phyloP scores from a whole-genome alignment of 2,329 filamentous ascomycete species.

The Mycosphaerella sp. region DNA sequence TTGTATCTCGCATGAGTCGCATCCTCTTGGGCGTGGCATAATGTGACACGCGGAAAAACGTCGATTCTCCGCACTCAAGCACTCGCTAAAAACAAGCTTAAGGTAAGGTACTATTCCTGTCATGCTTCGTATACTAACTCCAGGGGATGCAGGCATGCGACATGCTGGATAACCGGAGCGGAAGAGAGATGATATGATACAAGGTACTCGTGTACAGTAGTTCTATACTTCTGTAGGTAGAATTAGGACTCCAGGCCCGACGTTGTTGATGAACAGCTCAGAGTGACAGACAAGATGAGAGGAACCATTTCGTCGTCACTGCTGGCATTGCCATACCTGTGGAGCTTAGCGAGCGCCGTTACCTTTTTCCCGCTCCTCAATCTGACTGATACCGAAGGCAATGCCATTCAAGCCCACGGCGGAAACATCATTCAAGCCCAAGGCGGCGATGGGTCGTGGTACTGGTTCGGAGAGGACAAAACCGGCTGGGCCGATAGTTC shows the following conservation, averaged over 20 bases:
- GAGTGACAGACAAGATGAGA: not conserved
- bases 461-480: constrained; percentile 66
- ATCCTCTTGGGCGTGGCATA: too few species aligned
- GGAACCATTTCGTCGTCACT: not conserved
- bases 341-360: constrained; percentile 10
- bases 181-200: not conserved
- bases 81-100: not conserved
- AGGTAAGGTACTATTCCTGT: not conserved
- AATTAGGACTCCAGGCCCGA: not conserved
- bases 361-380: constrained; percentile 28
- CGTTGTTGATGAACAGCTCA: not conserved
- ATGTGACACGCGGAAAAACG: constrained; percentile 4
- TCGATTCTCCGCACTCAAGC: constrained; percentile 1
- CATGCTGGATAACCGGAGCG: not conserved
- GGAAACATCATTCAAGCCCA: constrained; percentile 55
- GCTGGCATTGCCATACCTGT: constrained; percentile 8
- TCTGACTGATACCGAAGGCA: constrained; percentile 35
- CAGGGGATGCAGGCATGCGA: not conserved
- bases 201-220: not conserved
- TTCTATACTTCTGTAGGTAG: too few species aligned
- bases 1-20: too few species aligned
- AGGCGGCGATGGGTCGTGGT: constrained; percentile 49
- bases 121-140: not conserved
- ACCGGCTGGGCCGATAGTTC: constrained; percentile 51
- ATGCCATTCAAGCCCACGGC: constrained; percentile 61